phyloP scores from a whole-genome alignment of 2,329 filamentous ascomycete genomes.

The Pyricularia pennisetigena region DNA sequence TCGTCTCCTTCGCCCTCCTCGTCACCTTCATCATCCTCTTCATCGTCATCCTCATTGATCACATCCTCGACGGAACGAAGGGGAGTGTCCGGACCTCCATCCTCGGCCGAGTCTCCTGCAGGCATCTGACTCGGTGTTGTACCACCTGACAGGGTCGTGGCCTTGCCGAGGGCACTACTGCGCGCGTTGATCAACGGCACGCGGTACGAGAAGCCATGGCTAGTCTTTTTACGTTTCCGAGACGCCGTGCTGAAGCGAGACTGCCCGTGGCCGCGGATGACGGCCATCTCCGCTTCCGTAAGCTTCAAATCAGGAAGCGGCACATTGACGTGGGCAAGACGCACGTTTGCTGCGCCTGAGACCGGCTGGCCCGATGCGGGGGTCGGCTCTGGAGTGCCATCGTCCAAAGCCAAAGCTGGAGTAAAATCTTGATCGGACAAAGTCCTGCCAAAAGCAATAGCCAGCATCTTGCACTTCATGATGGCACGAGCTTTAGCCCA shows the following conservation, averaged over 20 bases:
- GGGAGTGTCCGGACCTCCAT: not conserved
- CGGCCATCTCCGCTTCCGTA: constrained; percentile 22
- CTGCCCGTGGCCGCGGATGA: constrained; percentile 9
- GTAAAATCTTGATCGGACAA: constrained; percentile 38
- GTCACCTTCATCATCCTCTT: constrained; percentile 7
- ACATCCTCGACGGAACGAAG: constrained; percentile 3
- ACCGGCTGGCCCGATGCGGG: constrained; percentile 8
- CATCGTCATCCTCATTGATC: constrained; percentile 5
- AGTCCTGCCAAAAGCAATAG: constrained; percentile 47
- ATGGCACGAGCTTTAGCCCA: constrained; percentile 77
- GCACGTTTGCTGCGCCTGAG: not conserved
- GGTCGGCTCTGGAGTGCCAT: constrained; percentile 19
- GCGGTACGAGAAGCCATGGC: constrained; percentile 9
- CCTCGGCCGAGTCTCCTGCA: not conserved
- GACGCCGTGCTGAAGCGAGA: constrained; percentile 8
- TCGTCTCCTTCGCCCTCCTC: constrained; percentile 6
- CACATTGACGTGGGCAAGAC: constrained; percentile 19
- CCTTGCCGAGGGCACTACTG: not conserved
- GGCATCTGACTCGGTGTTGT: not conserved
- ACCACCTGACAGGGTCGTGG: not conserved
- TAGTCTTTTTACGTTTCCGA: constrained; percentile 8
- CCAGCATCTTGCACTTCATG: constrained; percentile 77
- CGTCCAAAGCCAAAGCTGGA: constrained; percentile 26
- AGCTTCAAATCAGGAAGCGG: constrained; percentile 27
- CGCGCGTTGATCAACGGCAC: constrained; percentile 8